These are phyloP conservation scores for Cucumis melo DNA, from an alignment of 306 rosid species.

Conservation along the genomic window DNA sequence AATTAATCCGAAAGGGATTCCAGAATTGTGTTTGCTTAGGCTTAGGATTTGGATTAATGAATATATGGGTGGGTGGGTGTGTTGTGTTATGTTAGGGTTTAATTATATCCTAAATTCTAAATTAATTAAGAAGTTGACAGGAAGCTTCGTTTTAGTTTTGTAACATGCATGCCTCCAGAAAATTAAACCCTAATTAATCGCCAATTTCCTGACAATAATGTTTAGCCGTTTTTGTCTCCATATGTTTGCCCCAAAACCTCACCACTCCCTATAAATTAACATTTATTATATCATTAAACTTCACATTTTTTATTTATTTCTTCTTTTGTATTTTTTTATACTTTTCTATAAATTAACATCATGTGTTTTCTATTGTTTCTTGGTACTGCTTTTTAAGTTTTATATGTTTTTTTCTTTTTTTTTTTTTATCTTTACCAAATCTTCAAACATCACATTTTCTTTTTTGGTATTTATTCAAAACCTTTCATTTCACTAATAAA, in stretches of 20 bases:
- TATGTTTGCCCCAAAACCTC: neutral
- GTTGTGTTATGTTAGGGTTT: neutral
- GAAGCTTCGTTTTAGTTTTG: neutral
- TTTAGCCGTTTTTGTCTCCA: neutral
- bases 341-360: neutral
- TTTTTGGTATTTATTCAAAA: too few species aligned
- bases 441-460: too few species aligned
- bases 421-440: neutral
- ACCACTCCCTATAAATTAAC: neutral
- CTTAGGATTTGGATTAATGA: neutral
- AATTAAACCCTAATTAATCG: neutral
- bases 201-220: neutral
- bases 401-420: too few species aligned
- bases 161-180: neutral
- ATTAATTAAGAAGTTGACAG: neutral
- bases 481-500: too few species aligned
- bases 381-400: neutral
- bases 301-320: neutral
- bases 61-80: neutral
- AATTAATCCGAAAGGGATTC: neutral
- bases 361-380: neutral
- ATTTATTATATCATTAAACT: too few species aligned
- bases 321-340: neutral
- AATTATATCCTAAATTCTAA: neutral
- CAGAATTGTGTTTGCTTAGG: neutral